phyloP scores from a whole-genome alignment of 768 basidiomycete species.

The Lentinus brumalis region DNA sequence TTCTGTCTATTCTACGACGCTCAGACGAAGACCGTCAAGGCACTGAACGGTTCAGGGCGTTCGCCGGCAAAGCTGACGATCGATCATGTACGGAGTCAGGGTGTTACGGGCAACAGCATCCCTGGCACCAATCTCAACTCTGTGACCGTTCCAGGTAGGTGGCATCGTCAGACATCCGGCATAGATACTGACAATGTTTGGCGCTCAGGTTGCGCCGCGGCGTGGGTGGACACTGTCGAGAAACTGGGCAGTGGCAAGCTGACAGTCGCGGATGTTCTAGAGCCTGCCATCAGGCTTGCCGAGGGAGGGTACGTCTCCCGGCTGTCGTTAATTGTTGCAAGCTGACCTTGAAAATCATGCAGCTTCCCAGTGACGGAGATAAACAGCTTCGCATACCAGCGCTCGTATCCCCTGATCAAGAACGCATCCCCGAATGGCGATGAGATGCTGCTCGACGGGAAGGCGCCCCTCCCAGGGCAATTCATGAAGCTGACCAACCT shows the following conservation, averaged over 20 bases:
- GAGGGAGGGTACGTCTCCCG: constrained; percentile 72
- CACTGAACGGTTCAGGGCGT: constrained; percentile 89
- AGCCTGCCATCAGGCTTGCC: constrained; percentile 88
- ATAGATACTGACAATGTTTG: not conserved
- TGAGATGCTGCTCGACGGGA: constrained; percentile 86
- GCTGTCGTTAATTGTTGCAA: too few relatives aligned
- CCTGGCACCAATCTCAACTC: constrained; percentile 82
- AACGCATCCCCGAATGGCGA: constrained; percentile 82
- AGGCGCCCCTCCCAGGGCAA: constrained; percentile 84
- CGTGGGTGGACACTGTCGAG: constrained; percentile 91
- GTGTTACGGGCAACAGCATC: constrained; percentile 67
- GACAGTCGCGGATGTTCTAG: constrained; percentile 69
- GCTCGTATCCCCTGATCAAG: constrained; percentile 70
- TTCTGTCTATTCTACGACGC: constrained; percentile 95
- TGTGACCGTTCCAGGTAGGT: constrained; percentile 83
- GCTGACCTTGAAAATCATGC: not conserved
- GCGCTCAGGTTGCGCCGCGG: constrained; percentile 80
- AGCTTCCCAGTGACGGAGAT: constrained; percentile 91
- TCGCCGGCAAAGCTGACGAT: constrained; percentile 80
- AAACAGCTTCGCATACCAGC: constrained; percentile 53
- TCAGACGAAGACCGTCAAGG: constrained; percentile 77
- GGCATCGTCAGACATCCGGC: not conserved
- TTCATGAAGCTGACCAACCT: constrained; percentile 81
- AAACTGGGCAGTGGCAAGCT: constrained; percentile 78
- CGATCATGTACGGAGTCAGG: constrained; percentile 69